Percentiles rank a stretch among this genome's conserved stretches.
phyloP scores from a whole-genome alignment of 371 early-diverging fungal species.

The Mucor racemosus region DNA sequence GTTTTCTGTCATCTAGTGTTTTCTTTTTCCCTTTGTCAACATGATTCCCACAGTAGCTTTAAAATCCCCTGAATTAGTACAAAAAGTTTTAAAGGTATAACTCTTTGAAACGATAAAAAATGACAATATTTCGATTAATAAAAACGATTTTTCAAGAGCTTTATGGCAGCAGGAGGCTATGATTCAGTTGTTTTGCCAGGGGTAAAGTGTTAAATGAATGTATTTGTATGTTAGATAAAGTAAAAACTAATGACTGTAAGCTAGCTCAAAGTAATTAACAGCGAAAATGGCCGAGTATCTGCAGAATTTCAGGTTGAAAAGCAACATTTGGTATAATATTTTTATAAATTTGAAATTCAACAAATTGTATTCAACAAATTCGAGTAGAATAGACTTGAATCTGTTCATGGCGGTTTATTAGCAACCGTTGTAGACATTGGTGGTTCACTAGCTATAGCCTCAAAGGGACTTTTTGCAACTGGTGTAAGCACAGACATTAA shows the following conservation, averaged over 20 bases:
- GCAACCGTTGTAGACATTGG: slow-evolving; percentile 64
- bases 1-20: not conserved
- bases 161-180: slow-evolving; percentile 46
- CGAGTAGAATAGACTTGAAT: slow-evolving; percentile 58
- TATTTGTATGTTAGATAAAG: not conserved
- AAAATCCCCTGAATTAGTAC: slow-evolving; percentile 20
- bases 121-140: not conserved
- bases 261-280: slow-evolving; percentile 52
- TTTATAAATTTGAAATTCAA: not conserved
- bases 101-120: not conserved
- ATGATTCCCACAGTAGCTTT: slow-evolving; percentile 25
- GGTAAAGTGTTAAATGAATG: slow-evolving; percentile 26
- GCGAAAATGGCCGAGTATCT: slow-evolving; percentile 45
- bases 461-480: slow-evolving; percentile 63
- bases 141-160: slow-evolving; percentile 29
- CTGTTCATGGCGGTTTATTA: slow-evolving; percentile 67
- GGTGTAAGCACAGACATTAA: slow-evolving; percentile 72
- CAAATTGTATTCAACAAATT: not conserved
- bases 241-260: not conserved
- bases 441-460: slow-evolving; percentile 66
- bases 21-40: not conserved
- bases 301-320: slow-evolving; percentile 60
- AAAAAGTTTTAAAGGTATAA: slow-evolving; percentile 28
- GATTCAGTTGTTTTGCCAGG: slow-evolving; percentile 50
- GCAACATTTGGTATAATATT: slow-evolving; percentile 53